These are phyloP conservation scores for Penicillium sp. DNA, from an alignment of 2,329 filamentous ascomycete species.

Conservation along the genomic window DNA sequence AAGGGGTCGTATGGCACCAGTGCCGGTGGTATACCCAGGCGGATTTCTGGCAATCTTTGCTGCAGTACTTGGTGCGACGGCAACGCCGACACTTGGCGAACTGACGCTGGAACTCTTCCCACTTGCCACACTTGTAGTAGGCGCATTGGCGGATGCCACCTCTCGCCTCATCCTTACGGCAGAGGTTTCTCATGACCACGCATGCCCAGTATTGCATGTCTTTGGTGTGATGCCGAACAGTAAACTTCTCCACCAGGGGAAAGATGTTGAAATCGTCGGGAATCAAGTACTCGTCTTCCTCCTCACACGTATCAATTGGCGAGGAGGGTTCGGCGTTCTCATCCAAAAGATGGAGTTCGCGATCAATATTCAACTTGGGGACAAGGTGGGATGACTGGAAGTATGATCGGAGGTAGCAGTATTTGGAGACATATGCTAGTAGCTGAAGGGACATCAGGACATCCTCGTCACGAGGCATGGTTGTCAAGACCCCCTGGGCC, in stretches of 20 bases:
- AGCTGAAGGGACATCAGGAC: constrained; percentile 97
- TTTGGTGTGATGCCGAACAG: constrained; percentile 86
- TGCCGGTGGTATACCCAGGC: constrained; percentile 98
- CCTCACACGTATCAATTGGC: constrained; percentile 48
- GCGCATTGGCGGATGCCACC: constrained; percentile 96
- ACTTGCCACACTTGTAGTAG: constrained; percentile 97
- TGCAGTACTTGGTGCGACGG: constrained; percentile 97
- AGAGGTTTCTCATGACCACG: constrained; percentile 97
- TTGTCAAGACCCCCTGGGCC: constrained; percentile 73
- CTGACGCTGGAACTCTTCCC: constrained; percentile 94
- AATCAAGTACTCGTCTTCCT: constrained; percentile 82
- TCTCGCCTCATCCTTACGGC: constrained; percentile 91
- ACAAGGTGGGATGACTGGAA: constrained; percentile 95
- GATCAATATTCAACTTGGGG: constrained; percentile 83
- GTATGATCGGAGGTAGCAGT: constrained; percentile 92
- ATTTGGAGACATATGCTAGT: constrained; percentile 96
- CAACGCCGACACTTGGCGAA: constrained; percentile 98
- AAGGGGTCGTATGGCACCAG: constrained; percentile 68
- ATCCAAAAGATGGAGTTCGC: constrained; percentile 78
- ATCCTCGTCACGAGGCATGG: constrained; percentile 95
- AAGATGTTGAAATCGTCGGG: constrained; percentile 98
- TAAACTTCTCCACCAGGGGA: constrained; percentile 96
- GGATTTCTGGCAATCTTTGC: constrained; percentile 98
- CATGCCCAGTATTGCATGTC: constrained; percentile 99
- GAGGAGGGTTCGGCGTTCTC: constrained; percentile 55